These are phyloP conservation scores for Penicillium sp. DNA, from an alignment of 2,329 filamentous ascomycete species.

Conservation along the genomic window DNA sequence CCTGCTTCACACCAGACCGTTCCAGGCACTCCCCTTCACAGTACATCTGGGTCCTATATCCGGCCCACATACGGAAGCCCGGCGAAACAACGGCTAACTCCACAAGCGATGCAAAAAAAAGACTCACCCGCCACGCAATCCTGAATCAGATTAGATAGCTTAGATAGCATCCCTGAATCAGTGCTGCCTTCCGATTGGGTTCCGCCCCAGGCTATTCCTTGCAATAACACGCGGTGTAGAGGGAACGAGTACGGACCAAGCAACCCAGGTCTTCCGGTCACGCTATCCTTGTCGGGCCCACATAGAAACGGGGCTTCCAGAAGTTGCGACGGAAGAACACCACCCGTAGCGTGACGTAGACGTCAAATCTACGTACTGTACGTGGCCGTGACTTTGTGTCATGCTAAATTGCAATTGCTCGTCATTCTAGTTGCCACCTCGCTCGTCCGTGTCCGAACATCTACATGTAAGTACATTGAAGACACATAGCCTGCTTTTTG, in stretches of 20 bases:
- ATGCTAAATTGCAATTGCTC: no score
- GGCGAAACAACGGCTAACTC: no score
- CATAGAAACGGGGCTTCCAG: neutral
- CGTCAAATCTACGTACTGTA: neutral
- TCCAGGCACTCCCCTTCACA: no score
- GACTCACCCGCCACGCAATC: neutral
- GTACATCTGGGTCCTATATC: no score
- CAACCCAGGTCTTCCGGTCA: neutral
- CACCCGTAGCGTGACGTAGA: neutral
- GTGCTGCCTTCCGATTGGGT: slow-evolving; percentile 17
- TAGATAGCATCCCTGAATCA: slow-evolving; percentile 19
- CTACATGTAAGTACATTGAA: neutral
- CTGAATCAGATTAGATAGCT: slow-evolving; percentile 31
- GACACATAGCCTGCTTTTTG: neutral
- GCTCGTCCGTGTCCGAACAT: neutral
- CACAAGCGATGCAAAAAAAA: no score
- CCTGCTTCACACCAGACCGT: no score
- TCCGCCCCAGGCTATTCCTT: neutral
- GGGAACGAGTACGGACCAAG: neutral
- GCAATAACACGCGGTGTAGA: neutral
- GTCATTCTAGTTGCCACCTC: neutral
- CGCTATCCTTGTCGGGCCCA: neutral
- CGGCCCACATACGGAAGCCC: no score
- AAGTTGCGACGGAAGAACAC: neutral
- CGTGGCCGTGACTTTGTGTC: neutral